Base-by-base conservation (phyloP, 2,329 filamentous ascomycete genomes). In the Talaromyces sp. region DNA sequence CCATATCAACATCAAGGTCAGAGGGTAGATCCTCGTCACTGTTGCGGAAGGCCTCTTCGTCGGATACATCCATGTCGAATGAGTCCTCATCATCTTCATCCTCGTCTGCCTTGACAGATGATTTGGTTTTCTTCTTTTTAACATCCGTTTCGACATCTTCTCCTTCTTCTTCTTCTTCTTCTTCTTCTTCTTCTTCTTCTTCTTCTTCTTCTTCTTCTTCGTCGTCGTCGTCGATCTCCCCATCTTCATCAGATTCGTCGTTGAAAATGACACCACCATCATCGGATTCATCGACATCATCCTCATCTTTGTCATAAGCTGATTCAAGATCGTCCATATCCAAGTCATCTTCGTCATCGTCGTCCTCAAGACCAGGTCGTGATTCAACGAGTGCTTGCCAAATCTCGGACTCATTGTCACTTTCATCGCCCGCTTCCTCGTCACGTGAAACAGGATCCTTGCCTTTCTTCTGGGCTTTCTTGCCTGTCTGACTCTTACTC, bases 301-400 rank as follows among this genome's bases (percentile, higher is more conserved):
- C 76, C 7, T 78, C 79, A 1, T 85, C 87, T 43, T 80, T 79
- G 45, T 78, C 77, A 51, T 80, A 82, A 25, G 81, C 83, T 25
- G 82, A 81, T 59, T 87, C 84, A 69, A 87, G 76, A 67, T 83
- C 82, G 58, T 82, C 81, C 73, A 83, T 80, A 66, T 87, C 85
- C 67, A 86, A 76, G 71, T 86, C 86, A 68, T 87, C 86, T 51
- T 88, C 87, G 45, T 77, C 78, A 53, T 78, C 81, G n/a, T 72
- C 76, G 38, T 85, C 90, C 70, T 91, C 90, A 38, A 93, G 80
- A 62, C 95, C 93, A 11, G 92, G 92, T 64, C 89, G 85, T 17
- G 90, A 91, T 61, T 91, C 86, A 47, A 96, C 91, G 68, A 97
- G 86, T 0, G 93, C 93, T 78, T 96, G 89, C 93, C 93, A 97